Evolutionary conservation across 768 basidiomycete genomes (phyloP).

Genomic region (Trametes gibbosa): DNA sequence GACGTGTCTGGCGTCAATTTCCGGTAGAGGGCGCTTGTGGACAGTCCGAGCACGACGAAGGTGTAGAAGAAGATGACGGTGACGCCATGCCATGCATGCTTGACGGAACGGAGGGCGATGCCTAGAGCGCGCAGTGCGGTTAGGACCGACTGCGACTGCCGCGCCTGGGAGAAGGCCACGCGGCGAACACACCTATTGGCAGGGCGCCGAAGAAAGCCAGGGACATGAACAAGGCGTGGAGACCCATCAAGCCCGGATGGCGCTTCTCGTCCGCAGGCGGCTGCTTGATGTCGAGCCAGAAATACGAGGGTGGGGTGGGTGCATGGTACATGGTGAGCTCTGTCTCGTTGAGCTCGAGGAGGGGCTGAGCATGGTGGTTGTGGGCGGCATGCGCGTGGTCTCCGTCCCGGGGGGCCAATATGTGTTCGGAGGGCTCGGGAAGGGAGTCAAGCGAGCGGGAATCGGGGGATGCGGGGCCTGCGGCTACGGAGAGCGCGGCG

Average conservation of each 20-base stretch:
- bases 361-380: slow-evolving; percentile 46
- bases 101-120: slow-evolving; percentile 76
- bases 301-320: slow-evolving; percentile 80
- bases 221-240: slow-evolving; percentile 73
- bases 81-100: slow-evolving; percentile 60
- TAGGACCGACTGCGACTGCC: background rate
- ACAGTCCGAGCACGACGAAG: slow-evolving; percentile 60
- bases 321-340: slow-evolving; percentile 61
- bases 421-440: slow-evolving; percentile 6
- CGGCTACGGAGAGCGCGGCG: slow-evolving; percentile 10
- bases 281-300: slow-evolving; percentile 71
- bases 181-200: slow-evolving; percentile 62
- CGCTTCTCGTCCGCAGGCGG: slow-evolving; percentile 41
- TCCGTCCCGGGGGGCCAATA: slow-evolving; percentile 24
- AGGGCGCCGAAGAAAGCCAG: slow-evolving; percentile 82
- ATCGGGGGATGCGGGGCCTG: background rate
- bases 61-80: slow-evolving; percentile 62
- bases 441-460: slow-evolving; percentile 5
- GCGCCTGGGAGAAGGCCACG: background rate
- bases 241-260: slow-evolving; percentile 67
- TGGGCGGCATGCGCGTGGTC: slow-evolving; percentile 42
- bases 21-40: slow-evolving; percentile 66
- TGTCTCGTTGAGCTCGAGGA: slow-evolving; percentile 74
- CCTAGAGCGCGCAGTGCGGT: slow-evolving; percentile 42
- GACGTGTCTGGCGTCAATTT: slow-evolving; percentile 84